These are phyloP conservation scores for Sporothrix luriei DNA, from an alignment of 2,329 filamentous ascomycete genomes.

Conservation along the genomic window DNA sequence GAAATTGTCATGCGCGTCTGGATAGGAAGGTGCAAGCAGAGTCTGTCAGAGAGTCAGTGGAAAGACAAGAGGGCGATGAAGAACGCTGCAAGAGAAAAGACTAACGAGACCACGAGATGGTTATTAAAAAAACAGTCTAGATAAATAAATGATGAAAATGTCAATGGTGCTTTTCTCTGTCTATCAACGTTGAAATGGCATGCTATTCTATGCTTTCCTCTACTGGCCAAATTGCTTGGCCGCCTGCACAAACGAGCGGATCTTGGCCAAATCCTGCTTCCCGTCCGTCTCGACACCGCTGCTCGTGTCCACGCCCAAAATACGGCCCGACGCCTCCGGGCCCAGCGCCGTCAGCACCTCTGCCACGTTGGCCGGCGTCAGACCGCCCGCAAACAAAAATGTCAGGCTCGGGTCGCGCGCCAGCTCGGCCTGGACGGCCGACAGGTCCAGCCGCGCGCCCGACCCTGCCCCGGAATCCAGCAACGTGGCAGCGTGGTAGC, in stretches of 20 bases:
- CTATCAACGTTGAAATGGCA: constrained; percentile 7
- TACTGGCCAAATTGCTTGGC: constrained; percentile 59
- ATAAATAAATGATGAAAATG: background rate
- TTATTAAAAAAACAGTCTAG: background rate
- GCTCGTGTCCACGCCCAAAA: constrained; percentile 83
- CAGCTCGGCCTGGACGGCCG: constrained; percentile 68
- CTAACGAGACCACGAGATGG: background rate
- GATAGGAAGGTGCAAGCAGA: no score
- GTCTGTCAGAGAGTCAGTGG: background rate
- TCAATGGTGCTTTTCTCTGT: constrained; percentile 9
- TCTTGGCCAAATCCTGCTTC: constrained; percentile 77
- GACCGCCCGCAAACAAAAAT: constrained; percentile 80
- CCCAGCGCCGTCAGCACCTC: constrained; percentile 66
- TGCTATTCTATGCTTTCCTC: constrained; percentile 38
- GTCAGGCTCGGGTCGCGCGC: constrained; percentile 69
- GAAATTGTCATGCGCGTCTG: background rate
- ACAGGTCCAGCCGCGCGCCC: constrained; percentile 74
- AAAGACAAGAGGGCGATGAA: background rate
- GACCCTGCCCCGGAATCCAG: constrained; percentile 86
- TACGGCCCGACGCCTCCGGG: constrained; percentile 51
- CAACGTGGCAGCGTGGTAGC: constrained; percentile 80
- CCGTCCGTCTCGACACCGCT: constrained; percentile 89
- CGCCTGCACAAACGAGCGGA: constrained; percentile 74
- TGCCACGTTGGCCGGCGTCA: constrained; percentile 77
- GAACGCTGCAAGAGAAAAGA: background rate